phyloP scores from a whole-genome alignment of 73 alveolate species.

The Diophrys appendiculata region DNA sequence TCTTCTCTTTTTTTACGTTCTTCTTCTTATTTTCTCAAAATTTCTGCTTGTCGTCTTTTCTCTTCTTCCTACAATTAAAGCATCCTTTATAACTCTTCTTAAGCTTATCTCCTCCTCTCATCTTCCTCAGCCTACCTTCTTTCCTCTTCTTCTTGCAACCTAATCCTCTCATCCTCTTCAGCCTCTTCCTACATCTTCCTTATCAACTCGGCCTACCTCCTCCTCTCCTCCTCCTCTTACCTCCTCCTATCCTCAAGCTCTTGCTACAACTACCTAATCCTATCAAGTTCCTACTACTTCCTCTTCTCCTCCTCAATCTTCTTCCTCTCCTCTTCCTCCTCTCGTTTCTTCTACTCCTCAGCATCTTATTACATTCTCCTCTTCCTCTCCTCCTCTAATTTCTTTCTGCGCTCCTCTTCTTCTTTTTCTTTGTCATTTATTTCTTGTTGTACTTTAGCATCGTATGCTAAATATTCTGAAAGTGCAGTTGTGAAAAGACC shows the following conservation, averaged over 20 bases:
- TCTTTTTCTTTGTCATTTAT: constrained; percentile 7
- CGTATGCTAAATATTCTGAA: not conserved
- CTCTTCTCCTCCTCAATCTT: not conserved
- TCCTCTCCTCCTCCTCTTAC: constrained; percentile 41
- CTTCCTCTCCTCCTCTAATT: not conserved
- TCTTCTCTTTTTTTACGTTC: constrained; percentile 15
- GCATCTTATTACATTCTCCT: not conserved
- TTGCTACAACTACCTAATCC: constrained; percentile 23
- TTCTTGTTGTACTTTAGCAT: not conserved
- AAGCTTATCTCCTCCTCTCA: constrained; percentile 10
- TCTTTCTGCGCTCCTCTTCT: constrained; percentile 18
- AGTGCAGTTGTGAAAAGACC: not conserved
- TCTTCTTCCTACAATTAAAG: constrained; percentile 40
- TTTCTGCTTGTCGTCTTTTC: not conserved
- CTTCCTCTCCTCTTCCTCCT: not conserved
- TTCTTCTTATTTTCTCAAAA: not conserved
- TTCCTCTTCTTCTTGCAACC: constrained; percentile 30
- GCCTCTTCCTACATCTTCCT: constrained; percentile 25
- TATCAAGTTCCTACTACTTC: not conserved
- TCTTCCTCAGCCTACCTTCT: constrained; percentile 26
- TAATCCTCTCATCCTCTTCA: constrained; percentile 30
- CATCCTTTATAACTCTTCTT: constrained; percentile 10
- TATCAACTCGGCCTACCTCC: constrained; percentile 4
- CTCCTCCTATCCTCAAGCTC: constrained; percentile 35
- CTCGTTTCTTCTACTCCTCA: constrained; percentile 5